Evolutionary conservation across 208 protist species (phyloP).

Genomic region (Trypanosoma platydactyli): DNA sequence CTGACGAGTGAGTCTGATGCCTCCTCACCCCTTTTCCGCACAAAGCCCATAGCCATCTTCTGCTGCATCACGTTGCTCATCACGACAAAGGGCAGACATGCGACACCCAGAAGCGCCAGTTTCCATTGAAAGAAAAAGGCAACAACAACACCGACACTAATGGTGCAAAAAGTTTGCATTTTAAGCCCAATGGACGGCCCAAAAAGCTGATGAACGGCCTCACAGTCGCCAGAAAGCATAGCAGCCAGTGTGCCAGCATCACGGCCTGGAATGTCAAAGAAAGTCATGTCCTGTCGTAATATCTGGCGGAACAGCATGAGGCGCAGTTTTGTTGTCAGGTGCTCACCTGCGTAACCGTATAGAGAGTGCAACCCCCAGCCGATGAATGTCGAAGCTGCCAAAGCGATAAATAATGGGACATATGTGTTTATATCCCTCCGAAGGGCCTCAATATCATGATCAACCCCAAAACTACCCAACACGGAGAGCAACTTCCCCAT

Average conservation of each 20-base stretch:
- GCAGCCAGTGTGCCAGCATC: constrained; percentile 67
- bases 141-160: constrained; percentile 55
- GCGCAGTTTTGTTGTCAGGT: constrained; percentile 66
- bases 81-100: constrained; percentile 62
- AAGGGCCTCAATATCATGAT: constrained; percentile 33
- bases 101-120: constrained; percentile 56
- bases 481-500: constrained; percentile 46
- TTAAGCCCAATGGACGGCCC: constrained; percentile 64
- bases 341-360: constrained; percentile 74
- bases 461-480: constrained; percentile 34
- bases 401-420: constrained; percentile 52
- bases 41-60: constrained; percentile 43
- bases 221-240: constrained; percentile 81
- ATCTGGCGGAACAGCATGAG: constrained; percentile 68
- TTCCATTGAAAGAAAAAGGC: constrained; percentile 75
- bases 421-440: constrained; percentile 38
- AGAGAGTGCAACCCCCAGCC: constrained; percentile 58
- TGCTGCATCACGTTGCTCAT: constrained; percentile 37
- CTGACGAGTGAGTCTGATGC: constrained; percentile 58
- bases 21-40: constrained; percentile 39
- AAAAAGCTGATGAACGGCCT: constrained; percentile 77
- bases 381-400: constrained; percentile 37
- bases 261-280: constrained; percentile 75
- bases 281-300: constrained; percentile 81
- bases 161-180: constrained; percentile 48